Base-by-base conservation (phyloP, 1,284 basidiomycete genomes). In the Phellopilus nigrolimitatus region DNA sequence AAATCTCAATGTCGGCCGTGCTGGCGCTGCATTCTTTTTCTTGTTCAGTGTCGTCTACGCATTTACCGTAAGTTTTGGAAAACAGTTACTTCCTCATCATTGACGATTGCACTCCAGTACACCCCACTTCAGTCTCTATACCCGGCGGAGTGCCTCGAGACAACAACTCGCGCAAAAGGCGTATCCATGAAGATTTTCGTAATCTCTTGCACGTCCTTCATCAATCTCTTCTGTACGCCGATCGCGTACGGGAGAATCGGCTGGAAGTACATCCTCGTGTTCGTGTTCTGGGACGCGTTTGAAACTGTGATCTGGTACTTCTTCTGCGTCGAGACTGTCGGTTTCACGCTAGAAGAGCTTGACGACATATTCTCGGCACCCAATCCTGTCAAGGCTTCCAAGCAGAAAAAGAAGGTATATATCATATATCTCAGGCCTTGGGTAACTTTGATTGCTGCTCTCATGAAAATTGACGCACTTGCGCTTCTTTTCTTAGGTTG, bases 131-230 rank as follows among this genome's bases (percentile, higher is more conserved):
- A 71, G 49, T 65, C 64, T 12, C 63, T 69, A 17, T 66, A 69
- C 47, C 68, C 69, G 2, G 63, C 62, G 25, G 71, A 72, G 40
- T 67, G 65, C 30, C 60, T 71, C 38, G 62, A 68, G 47, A 68
- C 63, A 28, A 66, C 64, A 22, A 62, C 66, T 36, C 65, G 71
- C 47, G 68, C 69, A 19, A 71, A 70, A 51, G 71, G 71, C 47
- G 63, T 71, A 48, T 67, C 45, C 4, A 37, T 54, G 47, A 50
- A 51, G 46, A 51, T 52, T 25, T 47, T 56, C 34, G 48, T 59
- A 28, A 59, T 61, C 30, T 42, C 47, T 19, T 49, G 53, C 39
- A 60, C 57, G 15, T 59, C 59, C 9, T 59, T 66, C 58, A 63
- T 67, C 61, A 65, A 64, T 55, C 56, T 62, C 45, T 69, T 59